Base-by-base conservation (phyloP, 371 early-diverging fungal genomes). In the Mortierella sp. region DNA sequence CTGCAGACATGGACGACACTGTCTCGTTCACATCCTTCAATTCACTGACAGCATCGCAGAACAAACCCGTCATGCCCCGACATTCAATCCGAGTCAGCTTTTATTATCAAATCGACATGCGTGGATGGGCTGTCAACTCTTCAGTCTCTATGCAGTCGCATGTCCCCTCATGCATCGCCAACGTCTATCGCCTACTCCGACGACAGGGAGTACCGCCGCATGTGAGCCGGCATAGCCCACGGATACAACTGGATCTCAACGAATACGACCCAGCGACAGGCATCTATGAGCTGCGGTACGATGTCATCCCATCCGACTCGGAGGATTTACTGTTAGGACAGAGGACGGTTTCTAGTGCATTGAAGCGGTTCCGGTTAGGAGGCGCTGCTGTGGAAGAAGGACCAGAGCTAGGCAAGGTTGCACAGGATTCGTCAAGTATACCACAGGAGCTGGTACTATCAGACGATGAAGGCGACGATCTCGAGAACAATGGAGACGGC, bases 1-100 rank as follows among this genome's bases (percentile, higher is more conserved):
- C 88, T 38, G 84, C 83, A 44, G 88, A 87, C 24, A 32, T 87
- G 38, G 88, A 87, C 12, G 88, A 87, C 58, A 75, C 81, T 3
- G 55, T 78, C 8, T 87, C 88, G 5, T 84, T 87, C 41, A 86
- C 87, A 6, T 86, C 87, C 54, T 86, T 86, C 78, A 81, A 76
- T 70, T 84, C 88, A 16, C 24, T 83, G 48, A 71, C 84, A 8
- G 76, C 88, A 29, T 81, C 88, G 3, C 84, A 83, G 35, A 78
- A 76, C 75, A 80, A 81, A 32, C 88, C 83, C 11, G 82, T 86
- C 46, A 82, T 86, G 87, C 87, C 87, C 16, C 75, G 88, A 55
- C 88, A 87, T 51, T 84, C 84, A 1, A 83, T 87, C 21, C 84
- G 88, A 43, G 88, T 87, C 77, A 84, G 84, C 51, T 87, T 87